Conservation (phyloP, 306 rosid species). For the Cucumis sativus region DNA sequence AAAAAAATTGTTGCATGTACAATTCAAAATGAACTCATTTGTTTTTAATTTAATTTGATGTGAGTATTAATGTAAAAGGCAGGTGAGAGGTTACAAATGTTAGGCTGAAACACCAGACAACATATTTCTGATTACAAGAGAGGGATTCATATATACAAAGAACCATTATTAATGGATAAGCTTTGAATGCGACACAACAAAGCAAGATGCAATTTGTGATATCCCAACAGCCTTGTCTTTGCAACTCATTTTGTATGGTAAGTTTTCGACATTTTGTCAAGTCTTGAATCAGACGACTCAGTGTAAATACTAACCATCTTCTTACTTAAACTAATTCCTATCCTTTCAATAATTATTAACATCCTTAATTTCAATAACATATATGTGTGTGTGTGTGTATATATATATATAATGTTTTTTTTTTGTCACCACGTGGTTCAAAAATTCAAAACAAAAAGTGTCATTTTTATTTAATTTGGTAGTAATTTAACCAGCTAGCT, state of each 20-base stretch:
- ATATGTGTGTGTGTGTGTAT: neutral
- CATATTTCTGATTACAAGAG: neutral
- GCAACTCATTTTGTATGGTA: neutral
- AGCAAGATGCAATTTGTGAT: neutral
- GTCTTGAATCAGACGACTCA: neutral
- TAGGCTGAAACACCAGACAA: neutral
- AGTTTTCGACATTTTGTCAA: neutral
- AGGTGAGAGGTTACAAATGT: neutral
- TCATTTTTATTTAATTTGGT: neutral
- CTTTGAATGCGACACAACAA: constrained; percentile 2
- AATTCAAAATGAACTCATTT: too few species aligned
- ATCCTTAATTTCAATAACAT: neutral
- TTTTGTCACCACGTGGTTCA: neutral
- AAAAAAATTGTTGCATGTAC: too few species aligned
- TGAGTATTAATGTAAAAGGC: neutral
- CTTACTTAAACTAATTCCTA: neutral
- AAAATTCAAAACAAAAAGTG: neutral
- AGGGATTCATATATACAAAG: neutral
- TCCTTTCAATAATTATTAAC: neutral
- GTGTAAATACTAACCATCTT: neutral
- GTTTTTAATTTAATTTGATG: neutral
- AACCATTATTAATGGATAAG: neutral
- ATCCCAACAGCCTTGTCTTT: neutral
- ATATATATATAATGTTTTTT: too few species aligned
- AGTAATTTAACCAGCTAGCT: neutral